Base-by-base conservation (phyloP, 2,329 filamentous ascomycete genomes). In the Boeremia lycopersici region DNA sequence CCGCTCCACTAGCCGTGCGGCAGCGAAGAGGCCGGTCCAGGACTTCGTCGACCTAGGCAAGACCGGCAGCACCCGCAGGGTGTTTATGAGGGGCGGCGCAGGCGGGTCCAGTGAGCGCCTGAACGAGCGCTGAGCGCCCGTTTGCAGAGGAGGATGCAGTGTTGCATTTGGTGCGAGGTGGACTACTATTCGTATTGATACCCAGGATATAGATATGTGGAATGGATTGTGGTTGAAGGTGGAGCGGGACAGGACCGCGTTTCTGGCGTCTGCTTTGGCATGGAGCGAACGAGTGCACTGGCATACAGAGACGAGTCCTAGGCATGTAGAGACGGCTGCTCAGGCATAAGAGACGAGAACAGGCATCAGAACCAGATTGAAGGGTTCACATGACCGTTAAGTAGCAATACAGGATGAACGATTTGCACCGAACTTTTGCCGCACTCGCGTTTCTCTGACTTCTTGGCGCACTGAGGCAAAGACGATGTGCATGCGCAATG, bases 31-130 rank as follows among this genome's bases (percentile, higher is more conserved):
- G 41, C 52, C 57, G 31, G 36, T 47, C 1, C 55, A 58, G 68
- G 63, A 80, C 40, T 89, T 91, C 73, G 87, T 86, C 17, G 87
- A 91, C 60, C 75, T 92, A 62, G 87, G 88, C 39, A 90, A 84
- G 70, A 86, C 88, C 5, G 89, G 89, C 2, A 84, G 83, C 7
- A 92, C 89, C 13, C 89, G 89, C 77, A 82, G 90, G 63, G 71
- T 93, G 45, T 90, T 89, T 67, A 81, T 86, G 66, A 81, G 73
- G 40, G 72, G 67, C n/a, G 52, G 41, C 19, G 36, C 36, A 17
- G 50, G 44, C 1, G 44, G 39, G 11, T 49, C 41, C 6, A 46
- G 26, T 15, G 52, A 55, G 25, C 41, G 46, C 5, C n/a, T 45
- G 52, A 55, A 50, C n/a, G 52, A 55, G 35, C 52, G 42, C 13